Evolutionary conservation across 2,329 filamentous ascomycete genomes (phyloP).

Genomic region (Aspergillus sp.): DNA sequence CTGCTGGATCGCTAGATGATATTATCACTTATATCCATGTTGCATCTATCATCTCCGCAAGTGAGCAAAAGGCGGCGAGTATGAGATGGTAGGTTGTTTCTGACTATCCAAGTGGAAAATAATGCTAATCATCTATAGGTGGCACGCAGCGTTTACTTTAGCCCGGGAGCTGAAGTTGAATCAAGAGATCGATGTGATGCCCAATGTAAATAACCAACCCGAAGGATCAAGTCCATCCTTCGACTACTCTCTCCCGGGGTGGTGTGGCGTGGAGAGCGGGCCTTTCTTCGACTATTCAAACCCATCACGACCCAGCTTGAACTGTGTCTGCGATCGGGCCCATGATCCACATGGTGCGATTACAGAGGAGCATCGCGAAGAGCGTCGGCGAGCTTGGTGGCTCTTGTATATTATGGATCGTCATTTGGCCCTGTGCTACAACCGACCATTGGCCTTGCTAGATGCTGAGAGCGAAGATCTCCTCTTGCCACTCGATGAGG

Average conservation of each 20-base stretch:
- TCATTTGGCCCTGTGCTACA: slow-evolving; percentile 87
- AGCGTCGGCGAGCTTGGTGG: slow-evolving; percentile 90
- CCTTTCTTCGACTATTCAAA: slow-evolving; percentile 40
- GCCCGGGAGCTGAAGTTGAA: slow-evolving; percentile 84
- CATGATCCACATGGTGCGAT: slow-evolving; percentile 29
- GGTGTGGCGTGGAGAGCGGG: slow-evolving; percentile 48
- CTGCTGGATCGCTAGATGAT: slow-evolving; percentile 77
- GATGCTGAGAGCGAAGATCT: slow-evolving; percentile 84
- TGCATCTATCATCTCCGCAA: slow-evolving; percentile 85
- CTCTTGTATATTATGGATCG: slow-evolving; percentile 86
- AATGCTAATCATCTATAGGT: slow-evolving; percentile 36
- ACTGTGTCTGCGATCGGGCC: slow-evolving; percentile 30
- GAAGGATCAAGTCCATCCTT: slow-evolving; percentile 29
- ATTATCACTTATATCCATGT: slow-evolving; percentile 89
- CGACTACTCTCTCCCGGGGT: slow-evolving; percentile 26
- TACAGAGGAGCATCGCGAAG: slow-evolving; percentile 81
- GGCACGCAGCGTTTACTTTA: slow-evolving; percentile 90
- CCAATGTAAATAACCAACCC: slow-evolving; percentile 22
- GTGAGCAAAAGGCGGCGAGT: slow-evolving; percentile 92
- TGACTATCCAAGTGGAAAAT: neutral
- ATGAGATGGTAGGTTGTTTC: slow-evolving; percentile 60
- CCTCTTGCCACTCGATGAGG: slow-evolving; percentile 81
- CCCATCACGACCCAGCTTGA: slow-evolving; percentile 25
- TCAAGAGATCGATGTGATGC: slow-evolving; percentile 60
- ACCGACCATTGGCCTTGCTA: slow-evolving; percentile 78